phyloP scores from a whole-genome alignment of 345 rosid species.

The Eucalyptus shirleyi region DNA sequence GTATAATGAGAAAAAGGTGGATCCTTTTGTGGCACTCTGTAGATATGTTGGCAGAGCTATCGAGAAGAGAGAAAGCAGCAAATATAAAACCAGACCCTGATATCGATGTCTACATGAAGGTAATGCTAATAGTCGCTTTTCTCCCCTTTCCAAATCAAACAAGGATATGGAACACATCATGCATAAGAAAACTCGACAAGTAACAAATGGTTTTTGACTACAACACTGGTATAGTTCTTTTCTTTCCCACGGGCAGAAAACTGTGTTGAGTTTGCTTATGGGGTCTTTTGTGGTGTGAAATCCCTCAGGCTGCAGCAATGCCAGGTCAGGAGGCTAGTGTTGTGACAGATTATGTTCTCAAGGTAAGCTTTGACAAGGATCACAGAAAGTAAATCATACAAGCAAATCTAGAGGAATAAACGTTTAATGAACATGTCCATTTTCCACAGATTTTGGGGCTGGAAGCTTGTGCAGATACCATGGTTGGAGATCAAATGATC shows the following conservation, averaged over 20 bases:
- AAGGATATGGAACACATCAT: neutral
- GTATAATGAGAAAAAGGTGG: neutral
- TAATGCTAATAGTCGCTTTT: neutral
- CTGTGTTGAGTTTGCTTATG: neutral
- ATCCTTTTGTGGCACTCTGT: neutral
- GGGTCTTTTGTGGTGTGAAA: neutral
- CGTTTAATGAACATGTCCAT: neutral
- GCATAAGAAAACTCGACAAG: neutral
- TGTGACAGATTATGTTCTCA: slow-evolving; percentile 39
- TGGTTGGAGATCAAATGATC: slow-evolving; percentile 24
- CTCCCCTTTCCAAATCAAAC: neutral
- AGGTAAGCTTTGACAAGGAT: slow-evolving; percentile 12
- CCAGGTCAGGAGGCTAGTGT: slow-evolving; percentile 38
- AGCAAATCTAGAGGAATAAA: neutral
- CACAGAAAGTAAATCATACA: neutral
- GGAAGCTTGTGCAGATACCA: slow-evolving; percentile 21
- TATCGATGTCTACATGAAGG: slow-evolving; percentile 83
- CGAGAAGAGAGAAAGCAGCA: slow-evolving; percentile 65
- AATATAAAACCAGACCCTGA: slow-evolving; percentile 77
- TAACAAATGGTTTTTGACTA: neutral
- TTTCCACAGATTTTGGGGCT: slow-evolving; percentile 16
- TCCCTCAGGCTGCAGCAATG: slow-evolving; percentile 28
- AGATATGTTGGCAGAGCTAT: slow-evolving; percentile 68
- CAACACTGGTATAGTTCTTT: neutral
- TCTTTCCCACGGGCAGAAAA: neutral